A percentile compares a stretch with the other conserved stretches of the same genome.
phyloP scores from a whole-genome alignment of 768 basidiomycete species.

The Suillus decipiens region DNA sequence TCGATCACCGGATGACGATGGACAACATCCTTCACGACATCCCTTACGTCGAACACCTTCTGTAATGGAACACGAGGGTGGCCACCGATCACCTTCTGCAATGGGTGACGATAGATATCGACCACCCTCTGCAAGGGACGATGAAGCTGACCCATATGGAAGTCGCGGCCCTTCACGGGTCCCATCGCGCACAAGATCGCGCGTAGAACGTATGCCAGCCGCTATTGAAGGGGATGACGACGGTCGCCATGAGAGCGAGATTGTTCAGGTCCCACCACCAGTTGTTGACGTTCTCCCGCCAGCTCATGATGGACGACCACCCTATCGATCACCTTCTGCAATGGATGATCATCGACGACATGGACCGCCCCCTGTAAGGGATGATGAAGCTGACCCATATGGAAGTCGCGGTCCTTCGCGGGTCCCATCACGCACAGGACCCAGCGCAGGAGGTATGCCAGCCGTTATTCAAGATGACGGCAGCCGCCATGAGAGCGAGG shows the following conservation, averaged over 20 bases:
- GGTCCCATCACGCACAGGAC: constrained; percentile 17
- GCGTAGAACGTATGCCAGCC: constrained; percentile 15
- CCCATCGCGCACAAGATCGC: constrained; percentile 22
- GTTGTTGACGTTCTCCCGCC: constrained; percentile 18
- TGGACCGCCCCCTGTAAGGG: too few species aligned
- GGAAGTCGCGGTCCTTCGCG: constrained; percentile 7
- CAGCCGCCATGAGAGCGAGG: constrained; percentile 23
- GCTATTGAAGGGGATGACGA: constrained; percentile 22
- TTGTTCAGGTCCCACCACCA: constrained; percentile 27
- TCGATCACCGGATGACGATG: too few species aligned
- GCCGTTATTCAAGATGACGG: constrained; percentile 18
- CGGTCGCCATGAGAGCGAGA: constrained; percentile 23
- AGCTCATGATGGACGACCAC: too few species aligned
- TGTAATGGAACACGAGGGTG: neutral
- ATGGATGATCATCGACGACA: too few species aligned
- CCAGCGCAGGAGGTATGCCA: constrained; percentile 20
- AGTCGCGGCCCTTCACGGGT: constrained; percentile 9
- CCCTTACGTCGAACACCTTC: neutral
- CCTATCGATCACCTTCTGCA: neutral
- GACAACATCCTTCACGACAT: too few species aligned
- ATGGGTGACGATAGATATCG: too few species aligned
- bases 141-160: constrained; percentile 5
- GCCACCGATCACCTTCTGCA: neutral
- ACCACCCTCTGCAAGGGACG: neutral
- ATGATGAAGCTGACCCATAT: constrained; percentile 6